A percentile compares a stretch with the other conserved stretches of the same genome.
Conservation (phyloP, 768 basidiomycete species). For the Piloderma croceum region DNA sequence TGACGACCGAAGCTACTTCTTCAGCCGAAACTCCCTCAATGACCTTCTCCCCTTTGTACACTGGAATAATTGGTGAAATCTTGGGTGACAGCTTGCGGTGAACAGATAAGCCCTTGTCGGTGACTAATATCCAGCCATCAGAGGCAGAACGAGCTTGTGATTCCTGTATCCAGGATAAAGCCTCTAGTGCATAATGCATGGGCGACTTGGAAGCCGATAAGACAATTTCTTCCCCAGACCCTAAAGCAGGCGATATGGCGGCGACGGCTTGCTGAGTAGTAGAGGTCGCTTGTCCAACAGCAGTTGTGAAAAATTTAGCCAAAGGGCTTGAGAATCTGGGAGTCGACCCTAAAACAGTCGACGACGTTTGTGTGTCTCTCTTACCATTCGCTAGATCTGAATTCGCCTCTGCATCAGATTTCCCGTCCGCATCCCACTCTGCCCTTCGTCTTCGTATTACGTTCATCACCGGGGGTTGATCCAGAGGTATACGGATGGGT, state of each 20-base stretch:
- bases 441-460: conserved; percentile 62
- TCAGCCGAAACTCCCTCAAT: conserved; percentile 92
- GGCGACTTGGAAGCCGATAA: conserved; percentile 59
- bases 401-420: conserved; percentile 18
- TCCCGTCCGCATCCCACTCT: conserved; percentile 62
- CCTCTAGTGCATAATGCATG: conserved; percentile 78
- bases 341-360: conserved; percentile 47
- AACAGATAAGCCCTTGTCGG: conserved; percentile 70
- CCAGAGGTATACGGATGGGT: conserved; percentile 81
- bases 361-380: conserved; percentile 7
- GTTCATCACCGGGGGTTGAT: conserved; percentile 82
- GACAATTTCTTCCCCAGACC: conserved; percentile 32
- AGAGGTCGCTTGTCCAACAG: conserved; percentile 65
- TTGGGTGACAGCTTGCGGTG: conserved; percentile 71
- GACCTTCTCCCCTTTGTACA: conserved; percentile 85
- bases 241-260: conserved; percentile 58
- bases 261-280: conserved; percentile 77
- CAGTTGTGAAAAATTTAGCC: conserved; percentile 64
- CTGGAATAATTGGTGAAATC: conserved; percentile 74
- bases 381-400: no score
- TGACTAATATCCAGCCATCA: conserved; percentile 70
- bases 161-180: conserved; percentile 72
- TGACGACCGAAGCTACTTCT: conserved; percentile 73
- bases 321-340: conserved; percentile 69
- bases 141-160: conserved; percentile 52